Conservation (phyloP, 345 rosid genomes). For the Moricandia arvensis region DNA sequence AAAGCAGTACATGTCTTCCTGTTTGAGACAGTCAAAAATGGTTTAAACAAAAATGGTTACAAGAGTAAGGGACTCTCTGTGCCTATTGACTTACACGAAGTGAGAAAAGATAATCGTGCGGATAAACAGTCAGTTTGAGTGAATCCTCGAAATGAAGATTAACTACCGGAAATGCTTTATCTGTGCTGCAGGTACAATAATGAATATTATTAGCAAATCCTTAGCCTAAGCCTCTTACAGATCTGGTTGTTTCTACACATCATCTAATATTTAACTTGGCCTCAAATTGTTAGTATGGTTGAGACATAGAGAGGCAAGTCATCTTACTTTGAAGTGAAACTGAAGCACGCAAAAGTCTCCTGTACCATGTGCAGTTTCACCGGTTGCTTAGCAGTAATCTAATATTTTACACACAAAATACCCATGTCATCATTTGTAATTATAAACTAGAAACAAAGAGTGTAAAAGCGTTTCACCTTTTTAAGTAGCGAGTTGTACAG, state of each 20-base stretch:
- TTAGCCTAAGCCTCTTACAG: neutral
- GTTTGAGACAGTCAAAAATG: slow-evolving; percentile 18
- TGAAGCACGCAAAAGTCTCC: slow-evolving; percentile 65
- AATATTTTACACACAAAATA: slow-evolving; percentile 1
- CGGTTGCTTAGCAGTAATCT: slow-evolving; percentile 60
- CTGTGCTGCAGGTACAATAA: slow-evolving; percentile 58
- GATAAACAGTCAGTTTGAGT: slow-evolving; percentile 56
- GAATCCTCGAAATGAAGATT: slow-evolving; percentile 64
- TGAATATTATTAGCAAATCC: slow-evolving; percentile 3
- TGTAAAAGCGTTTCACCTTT: slow-evolving; percentile 42
- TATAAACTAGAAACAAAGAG: neutral
- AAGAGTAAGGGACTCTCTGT: neutral
- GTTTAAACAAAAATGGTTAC: neutral
- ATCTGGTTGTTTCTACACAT: neutral
- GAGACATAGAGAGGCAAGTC: neutral
- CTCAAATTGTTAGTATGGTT: too few relatives aligned
- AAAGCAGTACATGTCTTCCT: slow-evolving; percentile 73
- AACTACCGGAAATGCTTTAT: slow-evolving; percentile 67
- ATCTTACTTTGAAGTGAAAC: slow-evolving; percentile 59
- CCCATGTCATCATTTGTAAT: neutral
- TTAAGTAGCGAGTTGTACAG: slow-evolving; percentile 54
- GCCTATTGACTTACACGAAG: slow-evolving; percentile 51
- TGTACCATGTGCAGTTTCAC: slow-evolving; percentile 59
- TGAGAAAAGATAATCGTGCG: slow-evolving; percentile 74
- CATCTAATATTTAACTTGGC: neutral